phyloP scores from a whole-genome alignment of 768 basidiomycete species.

The Tricholoma bakamatsutake region DNA sequence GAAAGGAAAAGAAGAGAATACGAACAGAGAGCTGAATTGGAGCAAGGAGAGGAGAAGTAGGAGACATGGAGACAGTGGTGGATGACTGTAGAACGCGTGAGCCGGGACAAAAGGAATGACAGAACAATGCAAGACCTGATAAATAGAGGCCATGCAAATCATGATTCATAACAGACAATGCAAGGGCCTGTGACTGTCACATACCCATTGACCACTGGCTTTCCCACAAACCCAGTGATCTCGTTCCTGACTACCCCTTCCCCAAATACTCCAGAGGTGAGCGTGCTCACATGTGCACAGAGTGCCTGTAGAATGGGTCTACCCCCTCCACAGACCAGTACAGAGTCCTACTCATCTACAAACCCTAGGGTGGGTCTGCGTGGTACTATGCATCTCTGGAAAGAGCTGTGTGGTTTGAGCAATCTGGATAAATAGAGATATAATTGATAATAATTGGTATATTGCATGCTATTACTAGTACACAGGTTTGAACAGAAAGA shows the following conservation, averaged over 20 bases:
- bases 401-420: background rate
- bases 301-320: background rate
- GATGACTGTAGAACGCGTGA: no score
- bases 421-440: background rate
- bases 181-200: no score
- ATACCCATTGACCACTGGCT: no score
- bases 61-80: no score
- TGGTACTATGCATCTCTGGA: background rate
- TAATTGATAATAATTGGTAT: slow-evolving; percentile 1
- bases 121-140: no score
- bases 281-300: no score
- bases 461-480: background rate
- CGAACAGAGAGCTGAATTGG: slow-evolving; percentile 16
- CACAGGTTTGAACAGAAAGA: background rate
- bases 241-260: no score
- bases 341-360: background rate
- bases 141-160: no score
- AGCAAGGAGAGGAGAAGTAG: slow-evolving; percentile 9
- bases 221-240: no score
- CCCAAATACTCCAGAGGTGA: no score
- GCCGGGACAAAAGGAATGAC: no score
- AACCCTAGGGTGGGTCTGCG: background rate
- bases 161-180: no score
- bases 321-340: background rate
- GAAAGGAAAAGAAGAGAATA: background rate